Base-by-base conservation (phyloP, 768 basidiomycete species). In the Naganishia onofrii region DNA sequence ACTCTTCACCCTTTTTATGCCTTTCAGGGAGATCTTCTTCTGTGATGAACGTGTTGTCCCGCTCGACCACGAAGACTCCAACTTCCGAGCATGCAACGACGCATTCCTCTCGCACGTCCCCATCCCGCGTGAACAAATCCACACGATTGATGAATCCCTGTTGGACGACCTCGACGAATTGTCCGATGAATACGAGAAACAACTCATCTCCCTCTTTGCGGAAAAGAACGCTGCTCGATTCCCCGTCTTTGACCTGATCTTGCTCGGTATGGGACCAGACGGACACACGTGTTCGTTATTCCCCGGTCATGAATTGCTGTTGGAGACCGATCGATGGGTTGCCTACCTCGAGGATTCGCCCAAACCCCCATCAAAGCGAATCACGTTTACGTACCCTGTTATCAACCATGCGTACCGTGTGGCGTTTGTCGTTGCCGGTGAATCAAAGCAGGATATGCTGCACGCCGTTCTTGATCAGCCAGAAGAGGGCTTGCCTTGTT, bases 211-310 rank as follows among this genome's bases (percentile, higher is more conserved):
- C 70, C 89, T 90, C 79, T 99, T 99, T 78, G 96, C 94, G 0
- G 88, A 89, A 78, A 91, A 88, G 79, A 92, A 97, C 79, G 85
- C 93, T 5, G 95, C 95, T 21, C 89, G 94, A 71, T 98, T 97
- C 86, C 96, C 96, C 72, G 85, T 96, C 64, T 98, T 99, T 81
- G 96, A 99, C 80, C 87, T 99, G 79, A 90, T 98, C 83, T 87
- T 99, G 53, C 89, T 99, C 64, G 96, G 96, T 58, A 88, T 94
- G 86, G 96, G 96, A 34, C 91, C 91, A 6, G 96, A 97, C 79
- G 95, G 95, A n/a, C 96, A 99, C 84, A 98, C 95, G 51, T 93
- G 90, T 71, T 93, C 91, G 8, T 88, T 99, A 74, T 99, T 99
- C 87, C 96, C 96, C 10, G 90, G 86, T n/a, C 95, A 98, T 78